phyloP scores from a whole-genome alignment of 768 basidiomycete species.

The Hericium rajendrae region DNA sequence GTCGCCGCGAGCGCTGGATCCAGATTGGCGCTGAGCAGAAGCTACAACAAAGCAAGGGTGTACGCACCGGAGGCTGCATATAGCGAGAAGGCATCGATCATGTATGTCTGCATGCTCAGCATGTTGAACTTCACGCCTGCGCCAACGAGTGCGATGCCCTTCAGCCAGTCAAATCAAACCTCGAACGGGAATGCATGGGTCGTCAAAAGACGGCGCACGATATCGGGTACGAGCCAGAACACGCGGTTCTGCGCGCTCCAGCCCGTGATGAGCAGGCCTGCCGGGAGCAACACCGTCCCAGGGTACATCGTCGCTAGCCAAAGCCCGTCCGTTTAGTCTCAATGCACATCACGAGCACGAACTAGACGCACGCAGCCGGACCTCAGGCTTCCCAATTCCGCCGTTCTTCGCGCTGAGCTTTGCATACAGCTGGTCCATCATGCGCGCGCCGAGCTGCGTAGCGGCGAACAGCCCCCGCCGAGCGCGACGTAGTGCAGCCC shows the following conservation, averaged over 20 bases:
- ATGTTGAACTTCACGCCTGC: slow-evolving; percentile 50
- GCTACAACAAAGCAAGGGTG: neutral
- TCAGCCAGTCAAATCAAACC: neutral
- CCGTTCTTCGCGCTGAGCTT: slow-evolving; percentile 42
- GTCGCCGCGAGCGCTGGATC: slow-evolving; percentile 53
- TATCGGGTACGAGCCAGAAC: slow-evolving; percentile 65
- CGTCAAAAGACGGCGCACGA: slow-evolving; percentile 33
- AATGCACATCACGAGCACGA: neutral
- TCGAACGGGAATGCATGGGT: too few species aligned
- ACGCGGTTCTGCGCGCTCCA: slow-evolving; percentile 52
- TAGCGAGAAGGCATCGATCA: slow-evolving; percentile 57
- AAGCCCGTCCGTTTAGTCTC: neutral
- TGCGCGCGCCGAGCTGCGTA: slow-evolving; percentile 43
- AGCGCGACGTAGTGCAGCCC: slow-evolving; percentile 67
- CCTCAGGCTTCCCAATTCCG: slow-evolving; percentile 46
- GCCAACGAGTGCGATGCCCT: slow-evolving; percentile 53
- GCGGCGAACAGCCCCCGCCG: slow-evolving; percentile 43
- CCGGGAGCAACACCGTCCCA: slow-evolving; percentile 49
- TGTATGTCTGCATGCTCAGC: slow-evolving; percentile 55
- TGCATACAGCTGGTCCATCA: slow-evolving; percentile 48
- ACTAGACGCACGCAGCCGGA: slow-evolving; percentile 31
- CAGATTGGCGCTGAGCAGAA: slow-evolving; percentile 3
- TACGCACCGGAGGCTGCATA: slow-evolving; percentile 56
- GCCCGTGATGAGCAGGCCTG: slow-evolving; percentile 60
- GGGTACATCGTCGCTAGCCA: slow-evolving; percentile 47